phyloP scores from a whole-genome alignment of 1,284 basidiomycete genomes.

The Ustilago lituana region DNA sequence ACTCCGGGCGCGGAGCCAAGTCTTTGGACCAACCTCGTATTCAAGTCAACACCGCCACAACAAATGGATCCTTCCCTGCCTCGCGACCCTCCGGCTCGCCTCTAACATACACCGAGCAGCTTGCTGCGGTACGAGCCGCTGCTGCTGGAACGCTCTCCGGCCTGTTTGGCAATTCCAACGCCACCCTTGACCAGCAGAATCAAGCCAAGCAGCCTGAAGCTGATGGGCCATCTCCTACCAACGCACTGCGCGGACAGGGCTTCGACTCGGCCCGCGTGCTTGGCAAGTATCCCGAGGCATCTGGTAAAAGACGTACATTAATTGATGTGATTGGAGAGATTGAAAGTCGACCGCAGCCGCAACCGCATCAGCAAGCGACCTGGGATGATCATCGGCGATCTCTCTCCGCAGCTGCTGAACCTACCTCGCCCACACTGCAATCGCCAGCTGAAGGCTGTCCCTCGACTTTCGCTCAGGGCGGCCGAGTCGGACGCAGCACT shows the following conservation, averaged over 20 bases:
- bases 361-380: conserved; percentile 2
- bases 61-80: conserved; percentile 23
- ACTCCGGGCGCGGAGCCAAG: conserved; percentile 11
- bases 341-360: conserved; percentile 20
- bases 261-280: conserved; percentile 42
- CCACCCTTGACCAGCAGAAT: conserved; percentile 26
- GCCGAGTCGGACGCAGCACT: conserved; percentile 23
- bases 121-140: conserved; percentile 38
- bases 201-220: conserved; percentile 1
- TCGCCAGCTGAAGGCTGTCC: conserved; percentile 14
- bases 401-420: conserved; percentile 19
- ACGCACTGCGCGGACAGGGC: conserved; percentile 36
- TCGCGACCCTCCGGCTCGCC: conserved; percentile 26
- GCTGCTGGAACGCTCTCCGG: conserved; percentile 37
- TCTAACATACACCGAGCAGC: conserved; percentile 34
- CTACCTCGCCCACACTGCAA: conserved; percentile 12
- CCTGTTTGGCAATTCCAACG: conserved; percentile 30
- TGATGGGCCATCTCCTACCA: conserved; percentile 29
- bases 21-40: conserved; percentile 27
- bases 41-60: conserved; percentile 8
- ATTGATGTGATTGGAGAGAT: conserved; percentile 48
- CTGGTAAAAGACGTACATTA: conserved; percentile 25
- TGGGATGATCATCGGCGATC: conserved; percentile 28
- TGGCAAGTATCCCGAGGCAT: conserved; percentile 11
- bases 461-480: conserved; percentile 6